phyloP scores from a whole-genome alignment of 306 rosid genomes.

The Spatholobus suberectus region DNA sequence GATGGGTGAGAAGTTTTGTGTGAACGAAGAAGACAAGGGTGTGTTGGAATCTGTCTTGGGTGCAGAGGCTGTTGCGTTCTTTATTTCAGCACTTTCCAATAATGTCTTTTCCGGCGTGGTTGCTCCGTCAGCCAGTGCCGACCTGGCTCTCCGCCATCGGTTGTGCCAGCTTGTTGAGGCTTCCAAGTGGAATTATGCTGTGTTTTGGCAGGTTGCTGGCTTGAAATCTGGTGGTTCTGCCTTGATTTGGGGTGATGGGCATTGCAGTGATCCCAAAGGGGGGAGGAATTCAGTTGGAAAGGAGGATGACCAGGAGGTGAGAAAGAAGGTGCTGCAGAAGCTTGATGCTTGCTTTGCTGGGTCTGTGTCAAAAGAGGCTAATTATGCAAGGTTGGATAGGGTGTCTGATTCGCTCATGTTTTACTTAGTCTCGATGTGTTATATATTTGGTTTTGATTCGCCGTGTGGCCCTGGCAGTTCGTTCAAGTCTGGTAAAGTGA shows the following conservation, averaged over 20 bases:
- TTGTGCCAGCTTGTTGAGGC: conserved; percentile 69
- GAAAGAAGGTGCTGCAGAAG: conserved; percentile 71
- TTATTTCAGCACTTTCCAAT: conserved; percentile 68
- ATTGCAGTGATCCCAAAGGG: conserved; percentile 56
- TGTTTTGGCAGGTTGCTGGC: conserved; percentile 81
- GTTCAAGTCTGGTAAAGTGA: conserved; percentile 62
- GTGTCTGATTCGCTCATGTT: conserved; percentile 79
- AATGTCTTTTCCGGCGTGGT: conserved; percentile 55
- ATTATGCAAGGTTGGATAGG: conserved; percentile 52
- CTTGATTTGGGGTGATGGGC: conserved; percentile 84
- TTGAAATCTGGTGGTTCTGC: conserved; percentile 81
- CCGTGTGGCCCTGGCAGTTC: conserved; percentile 63
- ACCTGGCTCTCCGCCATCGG: conserved; percentile 56
- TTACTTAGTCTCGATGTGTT: conserved; percentile 68
- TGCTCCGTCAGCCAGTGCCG: conserved; percentile 52
- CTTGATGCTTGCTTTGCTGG: conserved; percentile 66
- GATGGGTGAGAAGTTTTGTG: conserved; percentile 76
- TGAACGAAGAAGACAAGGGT: conserved; percentile 74
- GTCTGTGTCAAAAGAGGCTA: conserved; percentile 54
- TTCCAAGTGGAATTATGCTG: conserved; percentile 77
- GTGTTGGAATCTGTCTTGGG: conserved; percentile 85
- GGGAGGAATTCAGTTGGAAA: conserved; percentile 51
- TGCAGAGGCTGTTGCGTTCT: conserved; percentile 73
- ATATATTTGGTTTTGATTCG: conserved; percentile 66
- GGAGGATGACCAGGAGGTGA: conserved; percentile 51